phyloP scores from a whole-genome alignment of 164 flowering plant species.

The Dillenia turbinata region DNA sequence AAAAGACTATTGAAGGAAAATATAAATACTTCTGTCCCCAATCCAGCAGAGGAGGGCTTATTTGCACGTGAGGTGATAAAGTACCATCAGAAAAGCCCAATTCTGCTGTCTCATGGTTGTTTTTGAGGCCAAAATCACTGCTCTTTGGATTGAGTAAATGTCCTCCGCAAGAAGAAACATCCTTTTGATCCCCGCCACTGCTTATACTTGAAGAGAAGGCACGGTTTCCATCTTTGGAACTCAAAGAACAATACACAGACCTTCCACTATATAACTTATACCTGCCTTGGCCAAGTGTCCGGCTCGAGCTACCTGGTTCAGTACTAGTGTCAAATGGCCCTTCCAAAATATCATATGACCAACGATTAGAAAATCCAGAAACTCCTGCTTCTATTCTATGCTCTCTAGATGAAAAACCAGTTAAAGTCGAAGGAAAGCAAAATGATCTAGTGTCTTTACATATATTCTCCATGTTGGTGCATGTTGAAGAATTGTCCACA shows the following conservation, averaged over 20 bases:
- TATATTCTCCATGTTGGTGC: conserved; percentile 17
- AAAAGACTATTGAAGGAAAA: conserved; percentile 50
- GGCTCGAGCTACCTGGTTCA: conserved; percentile 31
- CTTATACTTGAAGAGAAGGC: conserved; percentile 15
- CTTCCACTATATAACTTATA: conserved; percentile 40
- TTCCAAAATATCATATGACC: conserved; percentile 18
- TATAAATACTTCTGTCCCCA: conserved; percentile 65
- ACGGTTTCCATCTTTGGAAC: conserved; percentile 19
- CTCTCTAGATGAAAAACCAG: conserved; percentile 27
- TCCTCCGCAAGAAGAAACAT: conserved; percentile 34
- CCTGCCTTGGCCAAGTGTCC: conserved; percentile 30
- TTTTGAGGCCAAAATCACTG: conserved; percentile 10
- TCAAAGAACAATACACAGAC: conserved; percentile 48
- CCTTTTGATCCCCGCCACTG: conserved; percentile 14
- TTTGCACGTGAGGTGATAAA: conserved; percentile 41
- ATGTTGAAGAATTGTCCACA: conserved; percentile 11
- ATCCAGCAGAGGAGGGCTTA: conserved; percentile 59
- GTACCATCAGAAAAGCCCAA: conserved; percentile 22
- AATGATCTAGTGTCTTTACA: conserved; percentile 38
- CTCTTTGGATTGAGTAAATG: conserved; percentile 18
- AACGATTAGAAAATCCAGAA: conserved; percentile 17
- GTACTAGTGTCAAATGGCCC: conserved; percentile 14
- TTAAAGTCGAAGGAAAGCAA: conserved; percentile 65
- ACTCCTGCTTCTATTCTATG: conserved; percentile 10
- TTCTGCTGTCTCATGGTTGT: conserved; percentile 22